phyloP scores from a whole-genome alignment of 257 asterid species.

The Cinchona pubescens region DNA sequence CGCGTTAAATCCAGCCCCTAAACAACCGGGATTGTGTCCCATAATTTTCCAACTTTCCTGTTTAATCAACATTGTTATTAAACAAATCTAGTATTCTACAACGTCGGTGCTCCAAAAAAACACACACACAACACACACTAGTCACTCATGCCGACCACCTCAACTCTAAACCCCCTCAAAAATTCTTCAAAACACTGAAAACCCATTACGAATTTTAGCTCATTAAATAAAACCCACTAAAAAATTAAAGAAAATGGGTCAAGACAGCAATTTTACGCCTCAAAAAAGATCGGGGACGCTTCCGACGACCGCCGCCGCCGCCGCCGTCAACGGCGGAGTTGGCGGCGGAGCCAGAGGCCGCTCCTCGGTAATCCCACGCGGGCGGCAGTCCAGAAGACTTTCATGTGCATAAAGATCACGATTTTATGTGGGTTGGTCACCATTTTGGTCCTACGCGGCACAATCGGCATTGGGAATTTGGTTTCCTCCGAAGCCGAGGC shows the following conservation, averaged over 20 bases:
- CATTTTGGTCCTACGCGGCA: constrained; percentile 81
- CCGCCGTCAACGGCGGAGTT: constrained; percentile 36
- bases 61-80: no score
- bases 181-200: background rate
- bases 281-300: constrained; percentile 58
- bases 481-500: constrained; percentile 60
- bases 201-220: background rate
- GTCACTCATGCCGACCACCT: background rate
- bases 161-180: background rate
- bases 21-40: constrained; percentile 26
- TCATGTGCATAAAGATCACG: constrained; percentile 76
- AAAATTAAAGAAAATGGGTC: constrained; percentile 45
- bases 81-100: background rate
- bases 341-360: constrained; percentile 51
- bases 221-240: background rate
- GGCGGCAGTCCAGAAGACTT: constrained; percentile 69
- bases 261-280: constrained; percentile 52
- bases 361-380: constrained; percentile 48
- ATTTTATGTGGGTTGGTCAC: constrained; percentile 83
- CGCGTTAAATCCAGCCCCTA: constrained; percentile 54
- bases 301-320: constrained; percentile 36
- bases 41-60: background rate
- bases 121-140: background rate
- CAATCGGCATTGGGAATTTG: constrained; percentile 73
- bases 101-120: background rate